These are phyloP conservation scores for Pleoardoris graminearum DNA, from an alignment of 2,329 filamentous ascomycete species.

Conservation along the genomic window DNA sequence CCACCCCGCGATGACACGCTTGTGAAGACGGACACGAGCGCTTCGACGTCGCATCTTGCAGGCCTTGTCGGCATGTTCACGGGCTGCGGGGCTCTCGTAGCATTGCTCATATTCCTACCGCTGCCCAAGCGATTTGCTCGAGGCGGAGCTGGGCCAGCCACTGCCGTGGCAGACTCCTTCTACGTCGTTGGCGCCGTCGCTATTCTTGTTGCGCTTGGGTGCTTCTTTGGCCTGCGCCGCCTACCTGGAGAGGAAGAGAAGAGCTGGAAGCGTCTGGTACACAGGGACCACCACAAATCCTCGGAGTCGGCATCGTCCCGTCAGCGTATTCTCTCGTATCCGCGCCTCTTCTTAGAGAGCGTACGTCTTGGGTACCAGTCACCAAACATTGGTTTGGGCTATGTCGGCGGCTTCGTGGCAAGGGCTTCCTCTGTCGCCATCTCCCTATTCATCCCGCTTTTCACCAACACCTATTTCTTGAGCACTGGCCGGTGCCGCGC, in stretches of 20 bases:
- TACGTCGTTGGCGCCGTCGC: slow-evolving; percentile 80
- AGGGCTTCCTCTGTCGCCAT: slow-evolving; percentile 94
- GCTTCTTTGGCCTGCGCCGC: slow-evolving; percentile 74
- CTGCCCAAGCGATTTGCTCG: slow-evolving; percentile 79
- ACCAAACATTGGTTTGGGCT: slow-evolving; percentile 79
- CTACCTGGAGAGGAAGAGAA: slow-evolving; percentile 77
- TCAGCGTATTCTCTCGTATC: slow-evolving; percentile 64
- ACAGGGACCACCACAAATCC: slow-evolving; percentile 27
- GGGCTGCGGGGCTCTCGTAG: slow-evolving; percentile 86
- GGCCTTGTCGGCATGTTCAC: slow-evolving; percentile 92
- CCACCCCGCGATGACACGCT: slow-evolving; percentile 12
- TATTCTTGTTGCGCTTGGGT: slow-evolving; percentile 71
- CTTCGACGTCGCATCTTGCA: slow-evolving; percentile 68
- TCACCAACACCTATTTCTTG: slow-evolving; percentile 89
- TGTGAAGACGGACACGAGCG: slow-evolving; percentile 28
- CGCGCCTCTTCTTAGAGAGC: slow-evolving; percentile 47
- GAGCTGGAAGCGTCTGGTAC: slow-evolving; percentile 58
- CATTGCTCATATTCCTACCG: slow-evolving; percentile 80
- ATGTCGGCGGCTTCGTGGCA: slow-evolving; percentile 92
- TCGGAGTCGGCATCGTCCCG: slow-evolving; percentile 35
- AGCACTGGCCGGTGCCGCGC: slow-evolving; percentile 73
- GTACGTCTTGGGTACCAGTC: slow-evolving; percentile 70
- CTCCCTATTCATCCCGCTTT: slow-evolving; percentile 90
- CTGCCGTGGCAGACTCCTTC: slow-evolving; percentile 81
- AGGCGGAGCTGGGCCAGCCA: slow-evolving; percentile 69